These are phyloP conservation scores for Verticillium dahliae DNA, from an alignment of 2,329 filamentous ascomycete genomes.

Conservation along the genomic window DNA sequence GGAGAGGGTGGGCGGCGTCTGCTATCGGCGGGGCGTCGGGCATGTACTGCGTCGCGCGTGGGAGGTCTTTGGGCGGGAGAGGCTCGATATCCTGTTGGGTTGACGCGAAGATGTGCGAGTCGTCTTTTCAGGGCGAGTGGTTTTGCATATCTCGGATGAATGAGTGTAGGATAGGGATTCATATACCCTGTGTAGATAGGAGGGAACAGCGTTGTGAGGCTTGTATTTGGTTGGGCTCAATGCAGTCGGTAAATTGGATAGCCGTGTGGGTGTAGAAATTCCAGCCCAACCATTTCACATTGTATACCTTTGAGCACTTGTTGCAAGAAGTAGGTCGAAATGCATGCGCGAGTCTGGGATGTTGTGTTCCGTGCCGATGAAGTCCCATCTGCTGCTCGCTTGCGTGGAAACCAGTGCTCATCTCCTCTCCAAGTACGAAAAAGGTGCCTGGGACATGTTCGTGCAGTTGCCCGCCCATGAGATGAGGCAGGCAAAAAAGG, in stretches of 20 bases:
- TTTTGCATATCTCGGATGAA: background rate
- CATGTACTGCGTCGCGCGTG: constrained; percentile 33
- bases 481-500: background rate
- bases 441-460: too few relatives aligned
- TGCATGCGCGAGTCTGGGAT: too few relatives aligned
- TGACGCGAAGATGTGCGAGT: constrained; percentile 10
- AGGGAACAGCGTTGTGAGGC: background rate
- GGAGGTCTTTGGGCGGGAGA: constrained; percentile 31
- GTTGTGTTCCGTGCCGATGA: too few relatives aligned
- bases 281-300: too few relatives aligned
- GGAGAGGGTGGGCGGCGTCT: constrained; percentile 34
- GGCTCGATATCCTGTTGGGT: constrained; percentile 34
- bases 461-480: background rate
- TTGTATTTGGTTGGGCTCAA: background rate
- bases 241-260: too few relatives aligned
- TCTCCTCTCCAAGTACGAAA: too few relatives aligned
- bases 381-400: too few relatives aligned
- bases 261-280: too few relatives aligned
- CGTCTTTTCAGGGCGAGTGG: background rate
- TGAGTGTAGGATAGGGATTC: background rate
- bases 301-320: too few relatives aligned
- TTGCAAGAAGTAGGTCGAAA: too few relatives aligned
- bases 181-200: background rate
- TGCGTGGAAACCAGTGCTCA: too few relatives aligned
- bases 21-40: constrained; percentile 33